phyloP scores from a whole-genome alignment of 2,329 filamentous ascomycete genomes.

The Blastomyces emzantsi region DNA sequence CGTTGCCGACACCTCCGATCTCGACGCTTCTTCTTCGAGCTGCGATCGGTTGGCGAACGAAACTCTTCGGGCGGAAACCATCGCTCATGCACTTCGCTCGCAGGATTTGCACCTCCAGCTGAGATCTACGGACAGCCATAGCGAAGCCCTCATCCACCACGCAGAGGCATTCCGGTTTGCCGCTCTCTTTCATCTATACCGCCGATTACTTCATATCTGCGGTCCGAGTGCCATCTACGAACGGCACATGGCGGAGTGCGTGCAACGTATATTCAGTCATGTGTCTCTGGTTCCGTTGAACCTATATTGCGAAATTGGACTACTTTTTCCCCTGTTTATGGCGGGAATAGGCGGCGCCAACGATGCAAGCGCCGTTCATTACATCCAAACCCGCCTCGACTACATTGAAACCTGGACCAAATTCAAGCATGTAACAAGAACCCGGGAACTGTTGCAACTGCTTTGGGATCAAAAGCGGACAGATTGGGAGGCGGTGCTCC shows the following conservation, averaged over 20 bases:
- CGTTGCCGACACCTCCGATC: slow-evolving; percentile 10
- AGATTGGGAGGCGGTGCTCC: not conserved
- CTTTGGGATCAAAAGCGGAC: not conserved
- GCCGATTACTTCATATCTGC: not conserved
- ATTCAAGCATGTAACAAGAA: not conserved
- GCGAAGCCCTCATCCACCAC: not conserved
- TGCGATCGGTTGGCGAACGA: not conserved
- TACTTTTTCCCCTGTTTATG: not conserved
- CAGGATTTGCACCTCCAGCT: not conserved
- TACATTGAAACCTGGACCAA: not conserved
- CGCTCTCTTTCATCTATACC: not conserved
- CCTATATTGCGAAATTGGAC: not conserved
- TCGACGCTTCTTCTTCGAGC: not conserved
- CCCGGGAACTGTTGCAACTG: not conserved
- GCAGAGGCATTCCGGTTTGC: slow-evolving; percentile 1
- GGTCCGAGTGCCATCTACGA: not conserved
- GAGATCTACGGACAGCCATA: not conserved
- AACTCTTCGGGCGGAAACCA: not conserved
- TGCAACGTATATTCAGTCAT: not conserved
- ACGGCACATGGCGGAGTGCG: not conserved
- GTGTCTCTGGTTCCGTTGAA: not conserved
- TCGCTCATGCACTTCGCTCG: not conserved
- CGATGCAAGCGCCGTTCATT: not conserved
- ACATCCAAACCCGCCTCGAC: not conserved
- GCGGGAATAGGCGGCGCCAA: not conserved